Base-by-base conservation (phyloP, 495 filamentous ascomycete genomes). In the Hypoxylon intermedium region DNA sequence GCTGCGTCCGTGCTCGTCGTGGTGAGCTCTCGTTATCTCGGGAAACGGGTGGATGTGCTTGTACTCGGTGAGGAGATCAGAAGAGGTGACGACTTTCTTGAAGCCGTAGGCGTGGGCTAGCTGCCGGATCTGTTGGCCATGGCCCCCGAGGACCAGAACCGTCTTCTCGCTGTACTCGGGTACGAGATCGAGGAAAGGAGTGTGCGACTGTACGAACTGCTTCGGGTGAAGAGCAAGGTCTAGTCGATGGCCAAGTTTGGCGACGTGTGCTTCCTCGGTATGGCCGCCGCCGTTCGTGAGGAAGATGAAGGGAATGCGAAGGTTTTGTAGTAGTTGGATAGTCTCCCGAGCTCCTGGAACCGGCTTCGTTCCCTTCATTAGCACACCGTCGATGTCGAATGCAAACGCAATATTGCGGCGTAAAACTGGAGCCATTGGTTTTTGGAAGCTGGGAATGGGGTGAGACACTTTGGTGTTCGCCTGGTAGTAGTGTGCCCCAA, bases 321-420 rank as follows among this genome's bases (percentile, higher is more conserved):
- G 77, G 9, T 76, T 57, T 61, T 89, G 84, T 16, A 96, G 82
- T 47, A 81, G 77, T 4, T 68, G 56, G 3, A 96, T 80, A 5
- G 91, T 80, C 49, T 86, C 76, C 15, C 79, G 77, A 5, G 92
- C 91, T 18, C 82, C 81, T 11, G 89, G 84, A 11, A 92, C 77
- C 4, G 89, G 83, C 24, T 79, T 82, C 3, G 85, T 87, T 59
- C 85, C 83, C 67, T 89, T 88, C 19, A 93, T 75, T 21, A 96
- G 86, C 26, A 95, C 92, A 51, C 91, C 91, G 67, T 96, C 91
- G 66, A 96, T 91, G 71, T 95, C 91, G 67, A 95, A 92, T 7
- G 87, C 89, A 74, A 95, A 94, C 9, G 87, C 90, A 58, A 88
- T 86, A 5, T 21, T 41, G 19, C 13, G 19, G 2, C 43, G 15